Conservation (phyloP, 305 asterid genomes). For the Plantago lanceolata region DNA sequence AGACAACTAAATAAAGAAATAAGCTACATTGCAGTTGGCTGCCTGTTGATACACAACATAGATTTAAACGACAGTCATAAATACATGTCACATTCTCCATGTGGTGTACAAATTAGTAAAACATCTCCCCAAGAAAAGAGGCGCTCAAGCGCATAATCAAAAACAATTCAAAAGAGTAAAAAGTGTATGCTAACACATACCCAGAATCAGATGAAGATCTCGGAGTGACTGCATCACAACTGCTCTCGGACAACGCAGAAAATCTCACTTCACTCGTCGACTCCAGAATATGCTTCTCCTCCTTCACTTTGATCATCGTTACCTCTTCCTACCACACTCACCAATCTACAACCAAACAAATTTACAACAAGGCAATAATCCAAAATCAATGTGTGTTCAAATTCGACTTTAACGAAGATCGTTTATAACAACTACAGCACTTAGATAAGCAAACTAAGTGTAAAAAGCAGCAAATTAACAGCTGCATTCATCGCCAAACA, state of each 20-base stretch:
- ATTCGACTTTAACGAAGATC: no score
- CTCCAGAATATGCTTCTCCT: constrained; percentile 35
- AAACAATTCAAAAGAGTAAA: not conserved
- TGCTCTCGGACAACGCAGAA: constrained; percentile 44
- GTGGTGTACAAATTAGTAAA: not conserved
- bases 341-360: constrained; percentile 21
- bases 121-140: not conserved
- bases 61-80: not conserved
- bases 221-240: constrained; percentile 38
- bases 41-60: not conserved
- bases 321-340: constrained; percentile 21
- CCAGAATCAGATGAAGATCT: constrained; percentile 38
- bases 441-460: not conserved
- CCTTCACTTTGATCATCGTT: constrained; percentile 41
- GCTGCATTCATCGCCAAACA: no score
- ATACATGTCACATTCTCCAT: not conserved
- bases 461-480: not conserved
- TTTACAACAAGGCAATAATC: not conserved
- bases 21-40: not conserved
- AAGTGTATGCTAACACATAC: constrained; percentile 28
- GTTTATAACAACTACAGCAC: not conserved
- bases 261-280: constrained; percentile 31
- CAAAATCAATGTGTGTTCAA: no score
- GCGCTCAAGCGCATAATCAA: not conserved
- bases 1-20: not conserved